phyloP scores from a whole-genome alignment of 306 rosid genomes.

The Rosa chinensis region DNA sequence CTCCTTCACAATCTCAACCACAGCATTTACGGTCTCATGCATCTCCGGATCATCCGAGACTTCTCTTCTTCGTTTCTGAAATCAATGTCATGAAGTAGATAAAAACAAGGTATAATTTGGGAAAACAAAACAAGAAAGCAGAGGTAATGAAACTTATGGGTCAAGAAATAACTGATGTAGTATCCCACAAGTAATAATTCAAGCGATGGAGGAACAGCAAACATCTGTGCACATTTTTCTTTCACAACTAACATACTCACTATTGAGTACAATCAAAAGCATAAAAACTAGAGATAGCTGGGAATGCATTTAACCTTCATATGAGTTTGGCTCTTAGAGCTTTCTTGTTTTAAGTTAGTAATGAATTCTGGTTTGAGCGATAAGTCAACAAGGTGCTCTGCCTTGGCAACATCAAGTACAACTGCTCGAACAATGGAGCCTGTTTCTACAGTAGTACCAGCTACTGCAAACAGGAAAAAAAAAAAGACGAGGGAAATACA shows the following conservation, averaged over 20 bases:
- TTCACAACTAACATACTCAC: background rate
- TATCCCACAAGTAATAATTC: background rate
- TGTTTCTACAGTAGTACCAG: conserved; percentile 50
- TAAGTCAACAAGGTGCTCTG: conserved; percentile 75
- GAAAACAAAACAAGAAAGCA: background rate
- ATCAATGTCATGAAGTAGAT: conserved; percentile 16
- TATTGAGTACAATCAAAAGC: background rate
- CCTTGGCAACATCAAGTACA: conserved; percentile 83
- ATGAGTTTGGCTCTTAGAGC: conserved; percentile 40
- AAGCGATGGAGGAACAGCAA: background rate
- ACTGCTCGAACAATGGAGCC: conserved; percentile 70
- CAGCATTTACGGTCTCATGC: conserved; percentile 70
- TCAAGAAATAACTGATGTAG: background rate
- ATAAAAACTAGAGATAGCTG: background rate
- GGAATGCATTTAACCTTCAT: conserved; percentile 55
- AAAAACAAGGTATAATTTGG: conserved; percentile 6
- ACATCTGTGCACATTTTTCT: background rate
- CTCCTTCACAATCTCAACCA: conserved; percentile 83
- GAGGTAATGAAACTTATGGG: background rate
- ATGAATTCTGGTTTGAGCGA: conserved; percentile 67
- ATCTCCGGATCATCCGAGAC: conserved; percentile 49
- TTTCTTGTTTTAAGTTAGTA: conserved; percentile 40
- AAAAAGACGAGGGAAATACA: background rate
- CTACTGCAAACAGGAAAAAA: conserved; percentile 45
- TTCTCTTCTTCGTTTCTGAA: conserved; percentile 77